These are phyloP conservation scores for Arachis stenosperma DNA, from an alignment of 306 rosid species.

Conservation along the genomic window DNA sequence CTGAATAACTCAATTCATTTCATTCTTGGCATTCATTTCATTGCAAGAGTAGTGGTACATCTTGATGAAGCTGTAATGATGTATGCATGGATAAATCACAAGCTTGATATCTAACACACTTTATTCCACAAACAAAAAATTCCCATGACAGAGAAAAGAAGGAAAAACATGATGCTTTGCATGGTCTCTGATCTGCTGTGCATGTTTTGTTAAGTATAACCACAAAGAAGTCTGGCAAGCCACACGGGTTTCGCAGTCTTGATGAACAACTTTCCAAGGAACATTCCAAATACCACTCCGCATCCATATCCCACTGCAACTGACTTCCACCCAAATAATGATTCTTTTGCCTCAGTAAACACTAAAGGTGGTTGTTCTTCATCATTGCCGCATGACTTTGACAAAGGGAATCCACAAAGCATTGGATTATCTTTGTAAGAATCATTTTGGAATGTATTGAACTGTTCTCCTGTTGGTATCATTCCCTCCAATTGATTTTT, in stretches of 20 bases:
- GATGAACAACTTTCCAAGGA: conserved; percentile 26
- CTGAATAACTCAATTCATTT: too few species aligned
- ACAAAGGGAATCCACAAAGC: conserved; percentile 43
- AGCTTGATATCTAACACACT: too few species aligned
- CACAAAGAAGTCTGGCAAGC: not conserved
- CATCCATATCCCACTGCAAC: conserved; percentile 42
- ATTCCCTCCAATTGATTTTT: conserved; percentile 34
- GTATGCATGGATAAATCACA: too few species aligned
- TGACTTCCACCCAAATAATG: conserved; percentile 39
- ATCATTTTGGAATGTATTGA: conserved; percentile 35
- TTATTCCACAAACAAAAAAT: too few species aligned
- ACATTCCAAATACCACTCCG: conserved; percentile 36
- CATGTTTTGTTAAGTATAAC: not conserved
- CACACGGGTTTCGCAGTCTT: not conserved
- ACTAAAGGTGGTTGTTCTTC: not conserved
- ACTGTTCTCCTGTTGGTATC: conserved; percentile 49
- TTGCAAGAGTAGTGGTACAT: too few species aligned
- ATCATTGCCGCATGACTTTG: conserved; percentile 8
- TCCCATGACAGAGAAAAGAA: too few species aligned
- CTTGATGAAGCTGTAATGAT: too few species aligned
- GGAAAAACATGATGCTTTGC: too few species aligned
- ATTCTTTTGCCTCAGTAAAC: not conserved
- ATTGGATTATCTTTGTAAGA: conserved; percentile 39
- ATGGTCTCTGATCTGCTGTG: not conserved
- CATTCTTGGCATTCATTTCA: too few species aligned